phyloP scores from a whole-genome alignment of 2,329 filamentous ascomycete species.

The Hypomyces rosellus region DNA sequence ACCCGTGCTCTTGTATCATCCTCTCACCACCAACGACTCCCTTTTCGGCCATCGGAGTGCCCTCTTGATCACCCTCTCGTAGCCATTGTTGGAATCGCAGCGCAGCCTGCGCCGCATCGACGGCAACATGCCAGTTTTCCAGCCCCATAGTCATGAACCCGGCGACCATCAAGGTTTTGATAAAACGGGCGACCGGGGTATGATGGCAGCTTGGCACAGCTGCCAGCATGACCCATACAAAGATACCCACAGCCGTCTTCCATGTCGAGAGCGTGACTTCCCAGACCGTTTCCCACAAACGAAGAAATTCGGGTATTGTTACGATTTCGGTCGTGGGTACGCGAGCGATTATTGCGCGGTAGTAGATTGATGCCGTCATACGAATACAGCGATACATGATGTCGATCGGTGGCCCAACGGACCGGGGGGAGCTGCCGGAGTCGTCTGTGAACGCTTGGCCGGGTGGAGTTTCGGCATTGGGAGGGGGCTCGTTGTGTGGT shows the following conservation, averaged over 20 bases:
- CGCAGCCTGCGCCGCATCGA: slow-evolving; percentile 29
- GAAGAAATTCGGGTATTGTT: slow-evolving; percentile 31
- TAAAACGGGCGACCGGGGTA: slow-evolving; percentile 36
- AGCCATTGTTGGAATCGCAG: slow-evolving; percentile 40
- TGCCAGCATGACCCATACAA: slow-evolving; percentile 41
- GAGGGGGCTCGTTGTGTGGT: slow-evolving; percentile 1
- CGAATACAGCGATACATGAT: slow-evolving; percentile 42
- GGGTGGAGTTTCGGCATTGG: neutral
- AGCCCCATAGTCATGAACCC: slow-evolving; percentile 40
- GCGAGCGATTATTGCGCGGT: slow-evolving; percentile 37
- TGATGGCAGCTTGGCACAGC: slow-evolving; percentile 34
- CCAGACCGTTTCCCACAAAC: slow-evolving; percentile 44
- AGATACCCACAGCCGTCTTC: slow-evolving; percentile 42
- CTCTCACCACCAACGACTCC: slow-evolving; percentile 17
- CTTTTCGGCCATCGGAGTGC: slow-evolving; percentile 9
- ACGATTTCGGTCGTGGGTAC: slow-evolving; percentile 37
- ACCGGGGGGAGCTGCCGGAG: slow-evolving; percentile 7
- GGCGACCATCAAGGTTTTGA: slow-evolving; percentile 39
- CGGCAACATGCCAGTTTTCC: slow-evolving; percentile 43
- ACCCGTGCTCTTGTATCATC: slow-evolving; percentile 21
- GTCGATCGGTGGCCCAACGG: slow-evolving; percentile 22
- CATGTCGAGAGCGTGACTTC: slow-evolving; percentile 39
- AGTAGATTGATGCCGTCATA: slow-evolving; percentile 41
- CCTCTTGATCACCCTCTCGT: slow-evolving; percentile 16
- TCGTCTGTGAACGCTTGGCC: slow-evolving; percentile 4